Evolutionary conservation across 805 yeast species (phyloP).

Genomic region (Suhomyces sp.): DNA sequence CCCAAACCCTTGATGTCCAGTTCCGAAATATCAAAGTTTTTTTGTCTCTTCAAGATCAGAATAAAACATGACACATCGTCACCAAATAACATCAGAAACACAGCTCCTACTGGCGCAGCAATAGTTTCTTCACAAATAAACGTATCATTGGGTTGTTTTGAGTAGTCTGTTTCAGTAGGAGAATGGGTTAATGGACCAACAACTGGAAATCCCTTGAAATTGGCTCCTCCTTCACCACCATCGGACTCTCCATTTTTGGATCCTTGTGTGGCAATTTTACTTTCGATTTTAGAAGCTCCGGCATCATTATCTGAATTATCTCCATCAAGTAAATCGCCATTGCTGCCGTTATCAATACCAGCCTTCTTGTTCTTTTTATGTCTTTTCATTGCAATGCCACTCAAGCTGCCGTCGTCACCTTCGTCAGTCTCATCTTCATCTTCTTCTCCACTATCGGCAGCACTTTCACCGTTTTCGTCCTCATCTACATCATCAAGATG

Average conservation of each 20-base stretch:
- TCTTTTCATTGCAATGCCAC: conserved; percentile 5
- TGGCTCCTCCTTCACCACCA: conserved; percentile 14
- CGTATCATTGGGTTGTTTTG: conserved; percentile 49
- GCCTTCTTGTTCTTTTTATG: conserved; percentile 10
- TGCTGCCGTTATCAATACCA: conserved; percentile 4
- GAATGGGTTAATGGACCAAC: conserved; percentile 66
- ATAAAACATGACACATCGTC: conserved; percentile 42
- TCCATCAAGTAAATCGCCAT: neutral
- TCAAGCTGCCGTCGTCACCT: conserved; percentile 14
- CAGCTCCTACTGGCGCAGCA: conserved; percentile 73
- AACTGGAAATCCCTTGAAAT: conserved; percentile 40
- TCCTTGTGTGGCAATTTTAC: neutral
- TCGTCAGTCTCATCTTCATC: conserved; percentile 23
- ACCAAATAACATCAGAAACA: conserved; percentile 72
- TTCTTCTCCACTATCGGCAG: conserved; percentile 9
- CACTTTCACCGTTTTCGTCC: conserved; percentile 17
- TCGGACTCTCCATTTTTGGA: neutral
- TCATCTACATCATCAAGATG: conserved; percentile 30
- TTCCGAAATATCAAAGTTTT: conserved; percentile 22
- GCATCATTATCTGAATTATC: conserved; percentile 1
- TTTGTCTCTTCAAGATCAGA: conserved; percentile 31
- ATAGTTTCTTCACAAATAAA: conserved; percentile 53
- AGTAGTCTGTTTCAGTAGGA: conserved; percentile 51
- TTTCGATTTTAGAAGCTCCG: neutral
- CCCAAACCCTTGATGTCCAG: conserved; percentile 32